Evolutionary conservation across 2,329 filamentous ascomycete species (phyloP).

Genomic region (Fusarium buharicum): DNA sequence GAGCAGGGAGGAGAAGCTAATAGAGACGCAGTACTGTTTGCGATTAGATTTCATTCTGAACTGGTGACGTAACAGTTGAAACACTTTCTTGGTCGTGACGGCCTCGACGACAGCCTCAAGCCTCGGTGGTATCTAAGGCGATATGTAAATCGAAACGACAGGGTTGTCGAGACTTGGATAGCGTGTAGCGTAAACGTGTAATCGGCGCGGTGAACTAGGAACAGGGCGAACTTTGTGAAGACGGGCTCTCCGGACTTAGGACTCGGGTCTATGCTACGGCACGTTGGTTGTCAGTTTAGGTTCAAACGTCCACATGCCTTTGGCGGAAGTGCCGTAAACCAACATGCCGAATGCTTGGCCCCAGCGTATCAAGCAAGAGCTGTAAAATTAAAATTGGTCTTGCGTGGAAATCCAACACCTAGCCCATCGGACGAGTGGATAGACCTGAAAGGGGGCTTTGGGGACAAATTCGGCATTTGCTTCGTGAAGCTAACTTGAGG

Average conservation of each 20-base stretch:
- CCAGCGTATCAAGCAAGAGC: background rate
- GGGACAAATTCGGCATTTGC: conserved; percentile 19
- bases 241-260: conserved; percentile 9
- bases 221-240: background rate
- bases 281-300: conserved; percentile 28
- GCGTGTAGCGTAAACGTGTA: background rate
- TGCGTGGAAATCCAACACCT: background rate
- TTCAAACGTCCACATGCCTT: conserved; percentile 16
- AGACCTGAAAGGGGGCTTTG: conserved; percentile 1
- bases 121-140: background rate
- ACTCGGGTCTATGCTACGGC: background rate
- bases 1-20: background rate
- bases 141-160: background rate
- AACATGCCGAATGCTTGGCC: too few species aligned
- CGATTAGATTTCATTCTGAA: background rate
- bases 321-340: conserved; percentile 4
- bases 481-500: conserved; percentile 6
- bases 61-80: conserved; percentile 8
- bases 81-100: background rate
- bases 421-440: background rate
- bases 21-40: background rate
- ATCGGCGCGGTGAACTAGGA: background rate
- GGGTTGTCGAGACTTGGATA: conserved; percentile 5
- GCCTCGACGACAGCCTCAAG: background rate
- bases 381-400: background rate